Conservation (phyloP, 2,329 filamentous ascomycete genomes). For the Cladobotryum mycophilum region DNA sequence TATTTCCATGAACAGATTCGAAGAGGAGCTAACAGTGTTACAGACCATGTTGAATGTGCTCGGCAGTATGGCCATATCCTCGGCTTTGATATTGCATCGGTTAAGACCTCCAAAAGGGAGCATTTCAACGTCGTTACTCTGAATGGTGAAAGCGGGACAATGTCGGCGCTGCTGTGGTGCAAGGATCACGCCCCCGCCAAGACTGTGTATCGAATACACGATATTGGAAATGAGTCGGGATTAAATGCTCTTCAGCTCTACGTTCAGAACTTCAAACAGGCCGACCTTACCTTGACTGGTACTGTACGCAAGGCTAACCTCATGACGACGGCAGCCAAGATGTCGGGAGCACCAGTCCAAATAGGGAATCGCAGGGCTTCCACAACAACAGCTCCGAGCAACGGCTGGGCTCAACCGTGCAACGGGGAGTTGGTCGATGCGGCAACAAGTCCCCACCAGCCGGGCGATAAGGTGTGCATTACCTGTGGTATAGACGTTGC, state of each 20-base stretch:
- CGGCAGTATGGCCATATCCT: constrained; percentile 75
- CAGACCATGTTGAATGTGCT: constrained; percentile 77
- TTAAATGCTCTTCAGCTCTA: constrained; percentile 79
- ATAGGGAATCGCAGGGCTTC: constrained; percentile 49
- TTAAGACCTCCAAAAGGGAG: constrained; percentile 83
- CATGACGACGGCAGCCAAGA: constrained; percentile 58
- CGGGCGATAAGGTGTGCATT: constrained; percentile 51
- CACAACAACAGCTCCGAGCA: constrained; percentile 35
- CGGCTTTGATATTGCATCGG: constrained; percentile 83
- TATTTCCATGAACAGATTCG: background rate
- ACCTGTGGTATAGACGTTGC: constrained; percentile 65
- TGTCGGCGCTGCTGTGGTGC: constrained; percentile 86
- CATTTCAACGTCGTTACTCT: constrained; percentile 73
- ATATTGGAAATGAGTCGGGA: constrained; percentile 64
- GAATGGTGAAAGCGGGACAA: constrained; percentile 72
- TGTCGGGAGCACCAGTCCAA: constrained; percentile 28
- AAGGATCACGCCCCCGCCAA: constrained; percentile 75
- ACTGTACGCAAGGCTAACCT: constrained; percentile 89
- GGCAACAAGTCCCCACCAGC: constrained; percentile 25
- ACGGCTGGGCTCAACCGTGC: constrained; percentile 14
- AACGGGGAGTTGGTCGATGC: constrained; percentile 23
- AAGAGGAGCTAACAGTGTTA: constrained; percentile 8
- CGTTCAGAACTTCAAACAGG: constrained; percentile 87
- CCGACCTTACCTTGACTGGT: constrained; percentile 81
- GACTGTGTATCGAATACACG: constrained; percentile 72